phyloP scores from a whole-genome alignment of 2,329 filamentous ascomycete genomes.

The Diaporthe velutina region DNA sequence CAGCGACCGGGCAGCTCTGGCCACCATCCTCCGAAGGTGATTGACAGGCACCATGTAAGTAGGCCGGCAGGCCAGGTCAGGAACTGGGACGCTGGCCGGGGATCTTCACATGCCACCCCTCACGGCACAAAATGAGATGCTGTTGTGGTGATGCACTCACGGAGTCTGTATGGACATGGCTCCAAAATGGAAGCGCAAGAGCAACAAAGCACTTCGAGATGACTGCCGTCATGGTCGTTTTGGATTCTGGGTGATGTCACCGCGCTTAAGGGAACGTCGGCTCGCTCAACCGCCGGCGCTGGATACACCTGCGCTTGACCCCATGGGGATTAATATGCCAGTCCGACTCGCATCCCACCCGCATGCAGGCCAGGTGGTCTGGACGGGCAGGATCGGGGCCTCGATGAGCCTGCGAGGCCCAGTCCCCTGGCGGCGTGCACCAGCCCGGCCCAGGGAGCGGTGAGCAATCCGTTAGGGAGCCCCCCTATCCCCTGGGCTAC shows the following conservation, averaged over 20 bases:
- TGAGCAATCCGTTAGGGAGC: slow-evolving; percentile 1
- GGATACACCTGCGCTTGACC: slow-evolving; percentile 27
- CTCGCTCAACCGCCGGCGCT: not conserved
- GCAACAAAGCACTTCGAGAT: not conserved
- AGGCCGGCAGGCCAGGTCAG: not conserved
- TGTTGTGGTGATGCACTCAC: not conserved
- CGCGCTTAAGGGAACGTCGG: slow-evolving; percentile 7
- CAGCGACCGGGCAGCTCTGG: slow-evolving; percentile 6
- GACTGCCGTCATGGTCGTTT: slow-evolving; percentile 2
- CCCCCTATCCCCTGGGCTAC: not conserved
- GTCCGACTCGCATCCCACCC: slow-evolving; percentile 3
- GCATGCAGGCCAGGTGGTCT: not conserved
- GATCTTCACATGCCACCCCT: slow-evolving; percentile 1
- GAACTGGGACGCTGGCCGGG: not conserved
- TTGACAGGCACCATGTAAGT: not conserved
- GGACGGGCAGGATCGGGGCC: slow-evolving; percentile 7
- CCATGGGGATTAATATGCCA: slow-evolving; percentile 31
- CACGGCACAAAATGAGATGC: not conserved
- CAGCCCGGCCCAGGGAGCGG: slow-evolving; percentile 10
- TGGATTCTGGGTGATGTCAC: slow-evolving; percentile 32
- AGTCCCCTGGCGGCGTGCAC: slow-evolving; percentile 12
- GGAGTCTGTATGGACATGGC: not conserved
- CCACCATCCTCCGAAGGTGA: not conserved
- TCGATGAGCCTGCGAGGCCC: slow-evolving; percentile 4
- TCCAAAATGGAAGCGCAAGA: not conserved